A percentile compares a stretch with the other conserved stretches of the same genome.
These are phyloP conservation scores for Hordeum marinum DNA, from an alignment of 176 grass and related monocot species.

Conservation along the genomic window DNA sequence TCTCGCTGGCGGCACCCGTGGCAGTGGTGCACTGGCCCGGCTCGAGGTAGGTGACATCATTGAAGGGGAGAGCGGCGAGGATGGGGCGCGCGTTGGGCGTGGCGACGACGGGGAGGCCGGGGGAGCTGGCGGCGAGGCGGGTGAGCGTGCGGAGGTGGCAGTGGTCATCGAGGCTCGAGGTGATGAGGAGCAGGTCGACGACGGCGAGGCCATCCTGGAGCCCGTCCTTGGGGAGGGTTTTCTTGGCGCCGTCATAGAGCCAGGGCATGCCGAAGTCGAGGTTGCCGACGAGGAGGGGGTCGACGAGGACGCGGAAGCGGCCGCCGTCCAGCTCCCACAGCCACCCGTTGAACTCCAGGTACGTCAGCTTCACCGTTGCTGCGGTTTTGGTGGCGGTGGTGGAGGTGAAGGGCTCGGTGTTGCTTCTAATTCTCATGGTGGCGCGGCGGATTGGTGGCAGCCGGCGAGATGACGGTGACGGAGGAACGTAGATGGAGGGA, in stretches of 20 bases:
- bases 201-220: neutral
- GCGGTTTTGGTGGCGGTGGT: neutral
- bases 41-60: slow-evolving; percentile 69
- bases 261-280: slow-evolving; percentile 86
- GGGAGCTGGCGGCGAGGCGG: slow-evolving; percentile 42
- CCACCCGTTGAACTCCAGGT: slow-evolving; percentile 79
- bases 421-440: neutral
- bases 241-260: slow-evolving; percentile 87
- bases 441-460: neutral
- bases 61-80: slow-evolving; percentile 36
- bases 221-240: slow-evolving; percentile 6
- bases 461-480: neutral
- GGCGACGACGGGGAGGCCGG: slow-evolving; percentile 58
- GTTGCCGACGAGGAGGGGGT: slow-evolving; percentile 80
- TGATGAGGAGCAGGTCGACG: slow-evolving; percentile 76
- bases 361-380: slow-evolving; percentile 8
- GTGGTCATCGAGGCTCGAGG: slow-evolving; percentile 89
- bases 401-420: neutral
- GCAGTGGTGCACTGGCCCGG: slow-evolving; percentile 55
- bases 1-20: neutral
- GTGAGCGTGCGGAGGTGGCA: slow-evolving; percentile 75
- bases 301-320: slow-evolving; percentile 57
- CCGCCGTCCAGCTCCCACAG: slow-evolving; percentile 62
- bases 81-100: slow-evolving; percentile 75
- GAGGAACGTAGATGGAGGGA: neutral